Base-by-base conservation (phyloP, 495 filamentous ascomycete genomes). In the Apiosordaria backusii region DNA sequence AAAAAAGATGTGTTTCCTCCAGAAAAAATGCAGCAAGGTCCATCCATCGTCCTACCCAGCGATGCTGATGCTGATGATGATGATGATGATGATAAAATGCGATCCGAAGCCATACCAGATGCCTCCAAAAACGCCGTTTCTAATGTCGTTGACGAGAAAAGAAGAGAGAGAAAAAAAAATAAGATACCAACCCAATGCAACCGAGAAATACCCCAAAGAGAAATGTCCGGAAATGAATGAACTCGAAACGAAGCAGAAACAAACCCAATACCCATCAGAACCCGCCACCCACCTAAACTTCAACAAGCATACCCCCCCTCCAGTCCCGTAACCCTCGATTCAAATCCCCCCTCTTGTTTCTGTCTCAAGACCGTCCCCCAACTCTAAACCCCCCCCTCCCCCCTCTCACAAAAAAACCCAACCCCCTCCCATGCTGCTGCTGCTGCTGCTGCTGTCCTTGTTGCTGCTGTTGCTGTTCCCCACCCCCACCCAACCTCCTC, bases 1-100 rank as follows among this genome's bases (percentile, higher is more conserved):
- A 61, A 54, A 53, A 60, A n/a, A n/a, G 35, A 57, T 9, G 23
- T 61, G 19, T 61, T 19, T 19, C 52, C 52, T 23, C n/a, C 52
- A 55, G n/a, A 55, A 55, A 50, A 55, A 15, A 55, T 21, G 22
- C n/a, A 55, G 22, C 52, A 23, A 55, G 7, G 7, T 21, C 40
- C 3, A 1, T 55, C 52, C n/a, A 23, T 55, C 52, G 52, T 55
- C 52, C 52, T 15, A 23, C n/a, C 10, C 52, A 55, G n/a, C 52
- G 19, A 55, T 23, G 52, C 9, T 23, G 52, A 53, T 29, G 27
- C 3, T 29, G 27, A 29, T 29, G 27, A 29, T 29, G 27, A 10
- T 45, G 35, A 45, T 45, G 35, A n/a, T n/a, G n/a, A n/a, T n/a
- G n/a, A n/a, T n/a, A 45, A 45, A 45, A 45, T 45, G 35, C 35